phyloP scores from a whole-genome alignment of 441 rosid genomes.

The Biscutella laevigata region DNA sequence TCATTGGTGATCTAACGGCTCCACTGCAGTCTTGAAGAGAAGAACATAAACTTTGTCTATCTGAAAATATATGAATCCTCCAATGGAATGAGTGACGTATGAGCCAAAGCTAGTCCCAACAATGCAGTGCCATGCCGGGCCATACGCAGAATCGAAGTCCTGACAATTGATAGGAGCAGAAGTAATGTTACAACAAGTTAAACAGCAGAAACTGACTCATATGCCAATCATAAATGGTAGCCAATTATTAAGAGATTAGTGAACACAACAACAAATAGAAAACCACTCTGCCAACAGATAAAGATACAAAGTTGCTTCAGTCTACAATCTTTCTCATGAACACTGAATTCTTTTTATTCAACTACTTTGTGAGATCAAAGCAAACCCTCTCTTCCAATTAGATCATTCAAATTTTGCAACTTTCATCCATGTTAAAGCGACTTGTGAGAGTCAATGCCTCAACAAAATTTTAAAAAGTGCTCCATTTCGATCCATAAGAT shows the following conservation, averaged over 20 bases:
- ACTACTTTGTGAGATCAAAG: background rate
- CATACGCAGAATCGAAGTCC: constrained; percentile 83
- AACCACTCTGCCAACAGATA: background rate
- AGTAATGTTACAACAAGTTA: background rate
- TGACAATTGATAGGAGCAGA: constrained; percentile 25
- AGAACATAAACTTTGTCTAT: constrained; percentile 84
- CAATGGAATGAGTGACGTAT: constrained; percentile 80
- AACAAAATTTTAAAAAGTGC: too few relatives aligned
- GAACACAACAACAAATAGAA: too few relatives aligned
- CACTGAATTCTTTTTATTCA: background rate
- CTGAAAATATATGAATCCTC: constrained; percentile 93
- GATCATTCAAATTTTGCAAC: background rate
- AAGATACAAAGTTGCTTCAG: too few relatives aligned
- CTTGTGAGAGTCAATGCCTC: too few relatives aligned
- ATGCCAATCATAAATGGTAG: background rate
- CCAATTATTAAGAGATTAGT: background rate
- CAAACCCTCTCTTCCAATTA: background rate
- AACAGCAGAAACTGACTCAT: background rate
- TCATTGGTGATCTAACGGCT: constrained; percentile 53
- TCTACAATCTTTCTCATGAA: too few relatives aligned
- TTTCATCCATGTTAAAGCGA: background rate
- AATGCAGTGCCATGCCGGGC: constrained; percentile 98
- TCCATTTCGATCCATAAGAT: background rate
- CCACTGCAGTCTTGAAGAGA: constrained; percentile 90
- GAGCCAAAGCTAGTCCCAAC: constrained; percentile 98